phyloP scores from a whole-genome alignment of 768 basidiomycete genomes.

The Obba rivulosa region DNA sequence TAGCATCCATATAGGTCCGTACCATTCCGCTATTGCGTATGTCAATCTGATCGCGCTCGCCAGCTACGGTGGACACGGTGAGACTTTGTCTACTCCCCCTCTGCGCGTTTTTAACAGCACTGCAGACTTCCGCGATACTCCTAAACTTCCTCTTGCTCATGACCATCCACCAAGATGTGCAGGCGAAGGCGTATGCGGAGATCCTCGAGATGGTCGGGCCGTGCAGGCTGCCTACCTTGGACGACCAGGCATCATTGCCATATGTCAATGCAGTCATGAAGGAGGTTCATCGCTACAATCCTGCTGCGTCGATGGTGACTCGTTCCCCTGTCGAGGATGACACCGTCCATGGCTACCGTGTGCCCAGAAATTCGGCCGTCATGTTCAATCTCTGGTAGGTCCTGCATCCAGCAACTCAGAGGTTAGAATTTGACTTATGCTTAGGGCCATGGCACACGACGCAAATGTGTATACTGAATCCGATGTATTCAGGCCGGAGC shows the following conservation, averaged over 20 bases:
- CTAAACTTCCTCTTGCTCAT: conserved; percentile 23
- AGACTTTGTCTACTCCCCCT: no score
- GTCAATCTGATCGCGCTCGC: neutral
- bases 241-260: conserved; percentile 5
- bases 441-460: conserved; percentile 9
- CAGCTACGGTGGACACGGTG: neutral
- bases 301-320: neutral
- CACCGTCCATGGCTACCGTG: conserved; percentile 5
- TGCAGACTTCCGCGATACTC: no score
- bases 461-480: conserved; percentile 1
- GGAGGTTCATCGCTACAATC: conserved; percentile 7
- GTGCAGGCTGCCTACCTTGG: conserved; percentile 2
- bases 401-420: neutral
- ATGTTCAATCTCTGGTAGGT: conserved; percentile 14
- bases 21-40: neutral
- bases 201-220: conserved; percentile 27
- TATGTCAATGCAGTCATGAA: conserved; percentile 10
- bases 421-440: neutral
- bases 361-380: conserved; percentile 8
- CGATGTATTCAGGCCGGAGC: conserved; percentile 5
- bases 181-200: conserved; percentile 23
- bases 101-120: neutral
- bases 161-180: conserved; percentile 26
- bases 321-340: conserved; percentile 4
- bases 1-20: conserved; percentile 7